Percentiles rank a stretch among this genome's conserved stretches.
Conservation (phyloP, 176 grass and related monocot genomes). For the Thinopyrum elongatum region DNA sequence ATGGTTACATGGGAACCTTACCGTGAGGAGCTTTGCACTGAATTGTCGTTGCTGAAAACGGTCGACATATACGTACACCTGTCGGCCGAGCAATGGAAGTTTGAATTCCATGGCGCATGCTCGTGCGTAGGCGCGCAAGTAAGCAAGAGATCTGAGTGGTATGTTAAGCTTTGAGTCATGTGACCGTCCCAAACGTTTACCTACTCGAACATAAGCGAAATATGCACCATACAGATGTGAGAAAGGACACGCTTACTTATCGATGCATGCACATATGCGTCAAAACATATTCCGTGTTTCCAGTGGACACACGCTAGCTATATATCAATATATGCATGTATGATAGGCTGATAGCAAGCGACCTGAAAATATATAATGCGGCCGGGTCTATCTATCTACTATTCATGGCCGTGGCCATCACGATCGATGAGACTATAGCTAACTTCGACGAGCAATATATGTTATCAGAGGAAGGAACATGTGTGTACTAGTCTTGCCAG, state of each 20-base stretch:
- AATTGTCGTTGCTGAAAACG: constrained; percentile 6
- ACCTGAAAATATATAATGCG: too few relatives aligned
- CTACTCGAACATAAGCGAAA: neutral
- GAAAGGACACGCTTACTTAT: neutral
- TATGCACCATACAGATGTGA: neutral
- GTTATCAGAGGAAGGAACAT: neutral
- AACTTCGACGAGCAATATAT: neutral
- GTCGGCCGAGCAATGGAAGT: neutral
- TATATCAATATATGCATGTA: neutral
- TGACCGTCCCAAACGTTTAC: neutral
- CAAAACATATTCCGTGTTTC: neutral
- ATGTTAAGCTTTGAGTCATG: neutral
- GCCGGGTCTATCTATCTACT: neutral
- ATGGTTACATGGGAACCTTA: neutral
- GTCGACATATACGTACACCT: constrained; percentile 1
- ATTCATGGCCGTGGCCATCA: neutral
- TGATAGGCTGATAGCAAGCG: too few relatives aligned
- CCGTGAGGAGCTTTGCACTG: constrained; percentile 10
- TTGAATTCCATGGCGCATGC: constrained; percentile 4
- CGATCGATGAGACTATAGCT: neutral
- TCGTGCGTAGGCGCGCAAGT: neutral
- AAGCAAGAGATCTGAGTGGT: neutral
- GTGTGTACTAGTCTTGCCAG: neutral
- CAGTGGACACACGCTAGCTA: neutral
- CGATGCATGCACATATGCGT: neutral